These are phyloP conservation scores for Blastobotrys aristatus DNA, from an alignment of 1,139 yeast species.

Conservation along the genomic window DNA sequence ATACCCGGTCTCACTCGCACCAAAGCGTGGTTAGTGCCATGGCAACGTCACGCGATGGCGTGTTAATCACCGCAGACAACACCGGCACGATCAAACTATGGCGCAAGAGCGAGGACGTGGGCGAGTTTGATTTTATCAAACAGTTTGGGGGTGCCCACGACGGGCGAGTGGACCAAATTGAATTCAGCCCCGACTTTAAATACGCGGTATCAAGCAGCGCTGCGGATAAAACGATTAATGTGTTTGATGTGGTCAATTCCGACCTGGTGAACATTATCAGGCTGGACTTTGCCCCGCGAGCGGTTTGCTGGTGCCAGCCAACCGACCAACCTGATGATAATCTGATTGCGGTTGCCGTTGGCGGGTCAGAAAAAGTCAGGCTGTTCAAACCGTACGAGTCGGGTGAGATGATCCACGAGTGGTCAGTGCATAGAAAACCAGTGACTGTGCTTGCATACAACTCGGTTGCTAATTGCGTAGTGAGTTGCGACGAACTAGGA, in stretches of 20 bases:
- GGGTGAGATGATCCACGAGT: constrained; percentile 15
- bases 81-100: constrained; percentile 45
- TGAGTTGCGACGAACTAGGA: constrained; percentile 41
- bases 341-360: constrained; percentile 29
- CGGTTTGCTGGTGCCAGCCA: constrained; percentile 22
- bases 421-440: constrained; percentile 34
- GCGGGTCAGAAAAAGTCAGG: constrained; percentile 27
- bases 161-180: constrained; percentile 23
- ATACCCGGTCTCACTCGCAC: constrained; percentile 34
- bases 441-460: constrained; percentile 34
- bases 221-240: constrained; percentile 31
- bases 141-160: constrained; percentile 37
- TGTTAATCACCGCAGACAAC: constrained; percentile 36
- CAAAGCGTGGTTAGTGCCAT: constrained; percentile 22
- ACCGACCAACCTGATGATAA: constrained; percentile 15
- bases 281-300: constrained; percentile 20
- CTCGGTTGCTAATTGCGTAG: constrained; percentile 32
- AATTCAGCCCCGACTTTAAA: constrained; percentile 28
- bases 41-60: constrained; percentile 17
- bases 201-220: constrained; percentile 35
- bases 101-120: constrained; percentile 26
- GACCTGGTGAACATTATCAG: constrained; percentile 42
- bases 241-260: constrained; percentile 40
- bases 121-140: constrained; percentile 38
- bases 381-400: constrained; percentile 13